Conservation (phyloP, 2,329 filamentous ascomycete genomes). For the Aspergillus ochraceoroseus region DNA sequence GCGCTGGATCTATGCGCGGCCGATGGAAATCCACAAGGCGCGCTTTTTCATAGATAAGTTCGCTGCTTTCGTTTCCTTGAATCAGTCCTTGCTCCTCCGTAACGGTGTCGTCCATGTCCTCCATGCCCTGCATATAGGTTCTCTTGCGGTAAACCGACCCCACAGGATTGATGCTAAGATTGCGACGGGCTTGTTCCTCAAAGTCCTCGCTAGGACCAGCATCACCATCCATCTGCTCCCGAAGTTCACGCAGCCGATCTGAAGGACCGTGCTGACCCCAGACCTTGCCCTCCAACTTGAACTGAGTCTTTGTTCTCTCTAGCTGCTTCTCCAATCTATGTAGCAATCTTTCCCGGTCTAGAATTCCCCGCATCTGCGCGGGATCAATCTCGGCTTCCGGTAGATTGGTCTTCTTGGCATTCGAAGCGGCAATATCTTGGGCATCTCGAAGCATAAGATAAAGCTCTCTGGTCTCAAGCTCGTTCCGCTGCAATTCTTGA, state of each 20-base stretch:
- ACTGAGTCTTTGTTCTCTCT: slow-evolving; percentile 94
- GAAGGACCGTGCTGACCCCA: slow-evolving; percentile 86
- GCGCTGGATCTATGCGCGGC: slow-evolving; percentile 57
- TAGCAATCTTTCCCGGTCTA: slow-evolving; percentile 90
- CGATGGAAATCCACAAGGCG: slow-evolving; percentile 68
- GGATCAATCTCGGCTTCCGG: slow-evolving; percentile 64
- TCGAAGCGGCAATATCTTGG: slow-evolving; percentile 89
- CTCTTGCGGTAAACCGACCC: slow-evolving; percentile 62
- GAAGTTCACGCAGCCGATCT: slow-evolving; percentile 82
- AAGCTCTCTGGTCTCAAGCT: slow-evolving; percentile 90
- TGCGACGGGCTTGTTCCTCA: slow-evolving; percentile 53
- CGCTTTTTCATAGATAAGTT: slow-evolving; percentile 70
- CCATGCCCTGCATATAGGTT: slow-evolving; percentile 39
- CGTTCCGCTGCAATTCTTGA: slow-evolving; percentile 88
- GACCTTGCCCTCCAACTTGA: slow-evolving; percentile 88
- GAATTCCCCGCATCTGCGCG: slow-evolving; percentile 78
- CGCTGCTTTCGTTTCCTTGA: slow-evolving; percentile 53
- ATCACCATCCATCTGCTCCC: slow-evolving; percentile 85
- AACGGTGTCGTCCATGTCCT: slow-evolving; percentile 36
- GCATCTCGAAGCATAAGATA: slow-evolving; percentile 98
- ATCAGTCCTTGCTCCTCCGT: slow-evolving; percentile 36
- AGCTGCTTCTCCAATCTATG: slow-evolving; percentile 90
- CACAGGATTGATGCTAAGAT: slow-evolving; percentile 68
- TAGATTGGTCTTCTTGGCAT: slow-evolving; percentile 61
- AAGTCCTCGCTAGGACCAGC: slow-evolving; percentile 50